Evolutionary conservation across 2,329 filamentous ascomycete genomes (phyloP).

Genomic region (Ceratocystis colombiana): DNA sequence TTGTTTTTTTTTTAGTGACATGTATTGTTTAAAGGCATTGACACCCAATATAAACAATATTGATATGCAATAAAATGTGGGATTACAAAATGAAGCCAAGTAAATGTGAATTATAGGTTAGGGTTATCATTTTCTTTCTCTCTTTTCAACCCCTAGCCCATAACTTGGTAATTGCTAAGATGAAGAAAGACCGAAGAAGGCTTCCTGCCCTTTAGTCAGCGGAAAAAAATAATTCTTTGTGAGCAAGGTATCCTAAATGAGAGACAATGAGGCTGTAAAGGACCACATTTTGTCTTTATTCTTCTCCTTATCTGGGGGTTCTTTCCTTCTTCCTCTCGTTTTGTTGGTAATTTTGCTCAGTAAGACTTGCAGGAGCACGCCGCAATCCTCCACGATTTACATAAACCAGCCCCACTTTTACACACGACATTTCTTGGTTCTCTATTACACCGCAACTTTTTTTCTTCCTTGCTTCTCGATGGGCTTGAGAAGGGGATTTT

Average conservation of each 20-base stretch:
- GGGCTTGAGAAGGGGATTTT: neutral
- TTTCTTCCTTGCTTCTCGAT: neutral
- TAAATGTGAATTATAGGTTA: no score
- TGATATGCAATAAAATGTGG: neutral
- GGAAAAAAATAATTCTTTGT: neutral
- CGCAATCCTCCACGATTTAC: slow-evolving; percentile 4
- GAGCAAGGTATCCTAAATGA: neutral
- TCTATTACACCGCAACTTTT: slow-evolving; percentile 7
- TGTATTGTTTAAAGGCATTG: neutral
- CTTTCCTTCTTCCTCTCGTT: slow-evolving; percentile 9
- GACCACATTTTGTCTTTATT: slow-evolving; percentile 4
- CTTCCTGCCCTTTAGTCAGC: neutral
- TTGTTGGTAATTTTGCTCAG: neutral
- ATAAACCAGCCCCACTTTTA: slow-evolving; percentile 12
- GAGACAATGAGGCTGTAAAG: neutral
- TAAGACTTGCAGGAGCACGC: slow-evolving; percentile 1
- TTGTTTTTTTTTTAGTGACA: neutral
- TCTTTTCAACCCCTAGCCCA: no score
- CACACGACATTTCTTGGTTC: neutral
- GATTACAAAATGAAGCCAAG: neutral
- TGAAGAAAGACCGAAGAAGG: no score
- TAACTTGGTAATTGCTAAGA: no score
- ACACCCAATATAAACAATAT: neutral
- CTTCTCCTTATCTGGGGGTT: slow-evolving; percentile 4
- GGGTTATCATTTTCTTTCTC: no score